phyloP scores from a whole-genome alignment of 2,329 filamentous ascomycete genomes.

The Colletotrichum spinosum region DNA sequence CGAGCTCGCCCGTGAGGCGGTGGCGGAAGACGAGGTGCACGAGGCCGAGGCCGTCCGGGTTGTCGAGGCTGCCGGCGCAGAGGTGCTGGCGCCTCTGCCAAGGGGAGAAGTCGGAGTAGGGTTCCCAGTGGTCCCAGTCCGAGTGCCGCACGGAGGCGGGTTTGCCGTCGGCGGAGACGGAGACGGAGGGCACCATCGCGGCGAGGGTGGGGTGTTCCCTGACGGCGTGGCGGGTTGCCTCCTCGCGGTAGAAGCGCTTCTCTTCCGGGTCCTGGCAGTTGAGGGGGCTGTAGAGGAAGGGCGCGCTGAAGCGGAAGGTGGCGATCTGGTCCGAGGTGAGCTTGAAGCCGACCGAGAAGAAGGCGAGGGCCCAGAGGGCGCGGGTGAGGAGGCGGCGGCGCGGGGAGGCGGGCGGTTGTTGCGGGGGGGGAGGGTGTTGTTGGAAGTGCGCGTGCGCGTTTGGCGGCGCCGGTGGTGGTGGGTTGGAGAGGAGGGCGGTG shows the following conservation, averaged over 20 bases:
- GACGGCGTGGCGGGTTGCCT: conserved; percentile 10
- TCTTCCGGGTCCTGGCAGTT: conserved; percentile 8
- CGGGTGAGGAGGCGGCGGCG: conserved; percentile 21
- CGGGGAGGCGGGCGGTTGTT: conserved; percentile 8
- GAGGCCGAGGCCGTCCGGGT: conserved; percentile 43
- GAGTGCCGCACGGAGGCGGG: neutral
- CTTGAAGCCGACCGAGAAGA: conserved; percentile 33
- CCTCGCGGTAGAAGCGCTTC: conserved; percentile 2
- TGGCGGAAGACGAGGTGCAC: conserved; percentile 50
- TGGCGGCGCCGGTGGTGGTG: conserved; percentile 6
- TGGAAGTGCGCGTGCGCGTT: neutral
- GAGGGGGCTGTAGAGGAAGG: conserved; percentile 17
- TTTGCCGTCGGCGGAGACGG: neutral
- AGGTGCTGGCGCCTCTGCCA: conserved; percentile 45
- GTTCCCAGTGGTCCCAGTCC: conserved; percentile 31
- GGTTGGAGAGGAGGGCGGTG: conserved; percentile 34
- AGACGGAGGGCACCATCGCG: conserved; percentile 11
- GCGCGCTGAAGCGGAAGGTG: conserved; percentile 14
- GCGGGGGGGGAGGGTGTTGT: neutral
- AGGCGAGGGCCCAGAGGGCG: conserved; percentile 27
- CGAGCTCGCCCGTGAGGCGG: conserved; percentile 42
- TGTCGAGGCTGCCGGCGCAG: conserved; percentile 47
- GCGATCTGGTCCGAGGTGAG: conserved; percentile 17
- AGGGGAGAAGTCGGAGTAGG: conserved; percentile 14
- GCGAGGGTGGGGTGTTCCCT: conserved; percentile 2